Conservation (phyloP, 257 asterid species). For the Scutellaria baicalensis region DNA sequence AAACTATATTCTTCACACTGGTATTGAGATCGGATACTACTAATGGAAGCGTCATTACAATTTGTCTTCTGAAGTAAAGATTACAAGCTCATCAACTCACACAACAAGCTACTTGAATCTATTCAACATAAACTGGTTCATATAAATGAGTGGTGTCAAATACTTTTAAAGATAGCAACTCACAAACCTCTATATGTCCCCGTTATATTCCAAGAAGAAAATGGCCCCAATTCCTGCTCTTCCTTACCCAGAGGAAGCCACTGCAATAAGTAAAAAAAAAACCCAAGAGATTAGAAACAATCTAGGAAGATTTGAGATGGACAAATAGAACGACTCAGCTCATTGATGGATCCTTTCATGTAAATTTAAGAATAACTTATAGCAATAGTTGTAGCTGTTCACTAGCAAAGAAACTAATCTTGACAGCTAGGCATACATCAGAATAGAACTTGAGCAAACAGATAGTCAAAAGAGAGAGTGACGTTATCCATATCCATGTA, state of each 20-base stretch:
- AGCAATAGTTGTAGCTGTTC: not conserved
- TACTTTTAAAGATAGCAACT: slow-evolving; percentile 10
- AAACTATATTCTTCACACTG: not conserved
- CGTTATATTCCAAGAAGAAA: slow-evolving; percentile 89
- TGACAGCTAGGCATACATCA: not conserved
- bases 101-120: not conserved
- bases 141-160: not conserved
- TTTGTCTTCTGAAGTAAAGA: not conserved
- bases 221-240: slow-evolving; percentile 72
- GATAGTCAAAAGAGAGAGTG: not conserved
- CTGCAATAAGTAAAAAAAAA: slow-evolving; percentile 41
- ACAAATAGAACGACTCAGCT: not conserved
- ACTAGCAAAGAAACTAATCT: not conserved
- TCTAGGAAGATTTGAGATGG: not conserved
- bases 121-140: not conserved
- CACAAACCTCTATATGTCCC: slow-evolving; percentile 92
- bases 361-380: not conserved
- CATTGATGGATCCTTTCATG: not conserved
- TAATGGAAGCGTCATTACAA: not conserved
- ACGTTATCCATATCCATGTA: not conserved
- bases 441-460: not conserved
- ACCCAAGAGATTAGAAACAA: slow-evolving; percentile 13
- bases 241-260: slow-evolving; percentile 85
- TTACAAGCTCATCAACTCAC: not conserved
- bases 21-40: too few species aligned